Conservation (phyloP, 78 protist species). For the Emiliania huxleyi region DNA sequence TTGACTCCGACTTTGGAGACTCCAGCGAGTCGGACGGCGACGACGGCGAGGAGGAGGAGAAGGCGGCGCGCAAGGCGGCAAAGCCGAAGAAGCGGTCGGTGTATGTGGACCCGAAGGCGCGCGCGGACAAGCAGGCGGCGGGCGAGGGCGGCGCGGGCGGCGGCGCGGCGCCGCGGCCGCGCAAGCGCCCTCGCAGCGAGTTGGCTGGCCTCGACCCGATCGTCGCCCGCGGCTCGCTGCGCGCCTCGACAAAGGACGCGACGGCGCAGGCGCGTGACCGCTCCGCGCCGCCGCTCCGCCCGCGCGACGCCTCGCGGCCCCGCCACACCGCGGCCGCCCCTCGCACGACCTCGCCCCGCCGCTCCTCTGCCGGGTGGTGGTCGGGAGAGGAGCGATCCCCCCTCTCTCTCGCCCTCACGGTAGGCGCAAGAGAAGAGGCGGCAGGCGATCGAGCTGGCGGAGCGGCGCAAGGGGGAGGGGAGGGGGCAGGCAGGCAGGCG, state of each 20-base stretch:
- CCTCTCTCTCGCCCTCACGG: not conserved
- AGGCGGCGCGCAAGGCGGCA: no score
- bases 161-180: not conserved
- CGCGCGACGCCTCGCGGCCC: no score
- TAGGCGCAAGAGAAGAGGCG: not conserved
- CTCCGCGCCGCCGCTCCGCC: no score
- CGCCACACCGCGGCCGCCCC: not conserved
- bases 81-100: not conserved
- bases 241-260: not conserved
- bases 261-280: not conserved
- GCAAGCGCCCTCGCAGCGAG: not conserved
- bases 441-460: not conserved
- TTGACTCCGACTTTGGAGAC: constrained; percentile 22
- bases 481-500: not conserved
- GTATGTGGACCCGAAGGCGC: not conserved
- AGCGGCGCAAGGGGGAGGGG: not conserved
- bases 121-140: not conserved
- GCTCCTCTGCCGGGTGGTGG: no score
- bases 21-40: not conserved
- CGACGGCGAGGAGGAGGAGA: not conserved
- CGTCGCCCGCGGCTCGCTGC: not conserved
- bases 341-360: no score
- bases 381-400: not conserved
- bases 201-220: no score
- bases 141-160: no score